Evolutionary conservation across 331 rosid species (phyloP).

Genomic region (Arachis monticola): DNA sequence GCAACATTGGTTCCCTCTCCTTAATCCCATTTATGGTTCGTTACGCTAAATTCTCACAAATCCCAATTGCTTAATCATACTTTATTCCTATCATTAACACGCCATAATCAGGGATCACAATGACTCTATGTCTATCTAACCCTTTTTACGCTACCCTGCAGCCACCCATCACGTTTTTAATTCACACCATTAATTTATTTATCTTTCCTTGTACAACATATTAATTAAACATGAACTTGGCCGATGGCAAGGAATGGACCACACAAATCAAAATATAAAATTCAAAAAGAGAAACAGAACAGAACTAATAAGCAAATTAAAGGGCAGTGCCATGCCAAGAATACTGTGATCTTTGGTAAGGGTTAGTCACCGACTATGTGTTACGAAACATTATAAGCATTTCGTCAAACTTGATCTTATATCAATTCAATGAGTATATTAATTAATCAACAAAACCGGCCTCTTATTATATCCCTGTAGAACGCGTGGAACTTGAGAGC

Average conservation of each 20-base stretch:
- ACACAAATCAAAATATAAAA: constrained; percentile 2
- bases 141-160: constrained; percentile 54
- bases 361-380: constrained; percentile 64
- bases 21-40: constrained; percentile 70
- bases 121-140: background rate
- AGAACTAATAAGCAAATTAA: background rate
- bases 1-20: constrained; percentile 64
- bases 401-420: constrained; percentile 11
- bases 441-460: constrained; percentile 29
- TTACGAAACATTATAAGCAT: constrained; percentile 19
- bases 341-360: constrained; percentile 56
- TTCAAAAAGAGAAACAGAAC: background rate
- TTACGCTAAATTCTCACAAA: constrained; percentile 96
- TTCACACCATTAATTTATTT: background rate
- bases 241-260: constrained; percentile 47
- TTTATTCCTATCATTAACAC: background rate
- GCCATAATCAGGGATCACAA: constrained; percentile 45
- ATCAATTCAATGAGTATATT: constrained; percentile 1
- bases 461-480: background rate
- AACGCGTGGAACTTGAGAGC: constrained; percentile 25
- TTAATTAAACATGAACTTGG: background rate
- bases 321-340: constrained; percentile 29
- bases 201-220: constrained; percentile 35
- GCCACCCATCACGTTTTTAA: constrained; percentile 44
- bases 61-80: constrained; percentile 52